These are phyloP conservation scores for Quercus parvula DNA, from an alignment of 306 rosid species.

Conservation along the genomic window DNA sequence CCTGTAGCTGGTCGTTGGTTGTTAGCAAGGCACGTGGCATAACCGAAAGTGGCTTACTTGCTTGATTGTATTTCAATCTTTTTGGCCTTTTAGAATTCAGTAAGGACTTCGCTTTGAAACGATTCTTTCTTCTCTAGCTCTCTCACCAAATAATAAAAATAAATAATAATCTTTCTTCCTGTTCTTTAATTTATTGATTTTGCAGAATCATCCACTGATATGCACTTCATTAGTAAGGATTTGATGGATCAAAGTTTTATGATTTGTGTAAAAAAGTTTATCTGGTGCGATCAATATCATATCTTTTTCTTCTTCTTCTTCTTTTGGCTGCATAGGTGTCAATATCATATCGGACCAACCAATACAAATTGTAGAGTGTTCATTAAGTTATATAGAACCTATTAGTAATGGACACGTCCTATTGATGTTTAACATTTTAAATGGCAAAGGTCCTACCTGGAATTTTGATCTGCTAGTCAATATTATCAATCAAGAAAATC, in stretches of 20 bases:
- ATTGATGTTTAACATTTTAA: neutral
- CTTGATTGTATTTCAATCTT: neutral
- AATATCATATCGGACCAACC: neutral
- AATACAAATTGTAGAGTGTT: neutral
- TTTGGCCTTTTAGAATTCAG: neutral
- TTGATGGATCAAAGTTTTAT: neutral
- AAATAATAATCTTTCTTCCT: too few species aligned
- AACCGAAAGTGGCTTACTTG: constrained; percentile 1
- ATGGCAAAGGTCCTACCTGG: neutral
- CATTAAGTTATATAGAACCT: neutral
- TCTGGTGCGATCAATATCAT: too few species aligned
- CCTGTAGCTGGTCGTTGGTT: neutral
- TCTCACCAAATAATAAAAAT: too few species aligned
- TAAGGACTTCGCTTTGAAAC: too few species aligned
- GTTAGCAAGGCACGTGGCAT: constrained; percentile 2
- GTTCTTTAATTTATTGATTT: neutral
- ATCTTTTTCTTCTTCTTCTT: too few species aligned
- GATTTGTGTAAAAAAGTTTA: neutral
- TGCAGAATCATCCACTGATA: neutral
- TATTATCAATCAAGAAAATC: neutral
- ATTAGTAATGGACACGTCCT: neutral
- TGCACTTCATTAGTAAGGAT: neutral
- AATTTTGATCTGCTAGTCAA: neutral
- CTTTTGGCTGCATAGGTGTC: neutral
- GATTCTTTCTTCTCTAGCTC: too few species aligned